Conservation (phyloP, 106 monocot species). For the Triglochin maritima region DNA sequence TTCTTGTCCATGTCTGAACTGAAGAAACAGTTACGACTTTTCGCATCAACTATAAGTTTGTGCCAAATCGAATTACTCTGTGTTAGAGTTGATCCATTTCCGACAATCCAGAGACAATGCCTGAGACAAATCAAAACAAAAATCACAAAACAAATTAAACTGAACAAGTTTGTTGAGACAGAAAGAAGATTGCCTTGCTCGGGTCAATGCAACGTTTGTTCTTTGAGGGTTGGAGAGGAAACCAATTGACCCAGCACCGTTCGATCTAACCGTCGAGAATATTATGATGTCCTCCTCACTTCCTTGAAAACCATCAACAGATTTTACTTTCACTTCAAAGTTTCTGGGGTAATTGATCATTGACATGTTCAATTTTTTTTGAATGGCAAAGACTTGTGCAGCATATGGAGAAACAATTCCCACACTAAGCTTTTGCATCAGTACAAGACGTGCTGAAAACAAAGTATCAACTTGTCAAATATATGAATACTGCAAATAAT, state of each 20-base stretch:
- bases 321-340: slow-evolving; percentile 37
- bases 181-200: slow-evolving; percentile 40
- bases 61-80: too few relatives aligned
- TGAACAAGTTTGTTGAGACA: too few relatives aligned
- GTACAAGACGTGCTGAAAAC: slow-evolving; percentile 13
- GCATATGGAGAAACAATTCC: slow-evolving; percentile 48
- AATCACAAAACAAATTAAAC: too few relatives aligned
- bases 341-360: neutral
- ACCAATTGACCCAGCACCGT: slow-evolving; percentile 29
- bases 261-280: slow-evolving; percentile 47
- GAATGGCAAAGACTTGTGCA: slow-evolving; percentile 42
- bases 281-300: slow-evolving; percentile 56
- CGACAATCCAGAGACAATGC: too few relatives aligned
- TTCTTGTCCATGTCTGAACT: too few relatives aligned
- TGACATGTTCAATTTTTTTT: slow-evolving; percentile 16
- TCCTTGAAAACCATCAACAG: slow-evolving; percentile 63
- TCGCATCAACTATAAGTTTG: too few relatives aligned
- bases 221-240: slow-evolving; percentile 39
- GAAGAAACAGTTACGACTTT: too few relatives aligned
- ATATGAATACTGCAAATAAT: neutral
- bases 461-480: neutral
- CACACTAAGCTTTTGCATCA: slow-evolving; percentile 10
- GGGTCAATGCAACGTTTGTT: slow-evolving; percentile 57
- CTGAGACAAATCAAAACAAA: too few relatives aligned
- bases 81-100: too few relatives aligned